A percentile compares a stretch with the other conserved stretches of the same genome.
Evolutionary conservation across 305 asterid genomes (phyloP).

Genomic region (Fraxinus paxiana): DNA sequence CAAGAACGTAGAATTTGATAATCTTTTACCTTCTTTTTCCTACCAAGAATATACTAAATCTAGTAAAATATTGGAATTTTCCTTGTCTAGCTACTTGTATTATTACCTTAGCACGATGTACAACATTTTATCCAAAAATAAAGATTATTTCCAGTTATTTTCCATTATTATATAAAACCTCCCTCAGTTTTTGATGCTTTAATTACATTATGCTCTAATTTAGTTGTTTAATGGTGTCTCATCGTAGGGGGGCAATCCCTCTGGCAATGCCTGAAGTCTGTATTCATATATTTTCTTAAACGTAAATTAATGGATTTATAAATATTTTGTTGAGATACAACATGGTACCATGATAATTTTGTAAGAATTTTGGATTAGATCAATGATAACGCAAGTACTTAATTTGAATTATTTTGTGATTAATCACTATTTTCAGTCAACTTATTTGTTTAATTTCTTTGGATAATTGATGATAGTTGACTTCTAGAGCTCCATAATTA

Average conservation of each 20-base stretch:
- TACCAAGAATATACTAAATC: background rate
- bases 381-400: background rate
- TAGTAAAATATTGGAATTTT: background rate
- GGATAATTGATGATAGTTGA: background rate
- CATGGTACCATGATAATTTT: background rate
- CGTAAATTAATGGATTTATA: background rate
- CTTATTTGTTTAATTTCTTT: background rate
- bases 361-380: background rate
- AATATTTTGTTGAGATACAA: background rate
- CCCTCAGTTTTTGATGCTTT: background rate
- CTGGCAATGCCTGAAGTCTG: constrained; percentile 2
- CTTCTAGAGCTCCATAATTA: background rate
- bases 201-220: background rate
- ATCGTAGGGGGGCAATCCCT: constrained; percentile 28
- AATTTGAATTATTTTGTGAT: background rate
- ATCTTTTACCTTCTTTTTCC: background rate
- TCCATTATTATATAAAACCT: background rate
- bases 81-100: background rate
- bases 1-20: background rate
- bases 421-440: background rate
- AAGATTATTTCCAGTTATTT: background rate
- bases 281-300: background rate
- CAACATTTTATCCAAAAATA: background rate
- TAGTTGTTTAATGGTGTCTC: constrained; percentile 28
- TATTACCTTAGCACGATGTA: background rate